These are phyloP conservation scores for Casuarina glauca DNA, from an alignment of 306 rosid genomes.

Conservation along the genomic window DNA sequence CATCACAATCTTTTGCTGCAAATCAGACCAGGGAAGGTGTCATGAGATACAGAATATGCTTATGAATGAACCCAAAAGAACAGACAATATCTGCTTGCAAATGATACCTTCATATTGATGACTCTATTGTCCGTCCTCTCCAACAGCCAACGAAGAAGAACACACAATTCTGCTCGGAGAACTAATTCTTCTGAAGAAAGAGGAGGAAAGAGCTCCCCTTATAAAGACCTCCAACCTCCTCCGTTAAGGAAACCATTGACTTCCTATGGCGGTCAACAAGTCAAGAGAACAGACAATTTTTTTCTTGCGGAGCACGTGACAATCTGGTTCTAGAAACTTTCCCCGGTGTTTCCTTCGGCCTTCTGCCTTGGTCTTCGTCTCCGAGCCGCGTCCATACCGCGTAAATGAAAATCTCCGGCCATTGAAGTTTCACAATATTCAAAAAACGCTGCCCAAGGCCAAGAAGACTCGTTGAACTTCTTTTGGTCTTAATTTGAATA, in stretches of 20 bases:
- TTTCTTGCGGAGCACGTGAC: too few species aligned
- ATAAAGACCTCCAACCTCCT: not conserved
- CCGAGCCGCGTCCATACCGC: too few species aligned
- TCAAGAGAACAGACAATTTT: too few species aligned
- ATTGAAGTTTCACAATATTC: too few species aligned
- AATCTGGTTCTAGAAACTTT: too few species aligned
- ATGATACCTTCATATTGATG: not conserved
- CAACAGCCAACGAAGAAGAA: not conserved
- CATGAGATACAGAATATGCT: not conserved
- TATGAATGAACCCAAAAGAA: not conserved
- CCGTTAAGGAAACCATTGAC: not conserved
- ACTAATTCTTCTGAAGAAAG: not conserved
- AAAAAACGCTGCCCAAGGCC: too few species aligned
- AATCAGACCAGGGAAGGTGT: not conserved
- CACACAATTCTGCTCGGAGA: not conserved
- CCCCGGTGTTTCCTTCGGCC: too few species aligned
- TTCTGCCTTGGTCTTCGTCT: too few species aligned
- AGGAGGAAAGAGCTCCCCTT: not conserved
- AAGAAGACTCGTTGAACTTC: too few species aligned
- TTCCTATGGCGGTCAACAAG: not conserved
- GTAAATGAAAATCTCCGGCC: too few species aligned
- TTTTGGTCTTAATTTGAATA: too few species aligned
- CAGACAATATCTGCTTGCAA: not conserved
- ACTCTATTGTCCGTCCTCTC: not conserved
- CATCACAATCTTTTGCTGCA: slow-evolving; percentile 18